Evolutionary conservation across 768 basidiomycete species (phyloP), one percentile per base, ranked within the genome.

Genomic region (Lactarius akahatsu): DNA sequence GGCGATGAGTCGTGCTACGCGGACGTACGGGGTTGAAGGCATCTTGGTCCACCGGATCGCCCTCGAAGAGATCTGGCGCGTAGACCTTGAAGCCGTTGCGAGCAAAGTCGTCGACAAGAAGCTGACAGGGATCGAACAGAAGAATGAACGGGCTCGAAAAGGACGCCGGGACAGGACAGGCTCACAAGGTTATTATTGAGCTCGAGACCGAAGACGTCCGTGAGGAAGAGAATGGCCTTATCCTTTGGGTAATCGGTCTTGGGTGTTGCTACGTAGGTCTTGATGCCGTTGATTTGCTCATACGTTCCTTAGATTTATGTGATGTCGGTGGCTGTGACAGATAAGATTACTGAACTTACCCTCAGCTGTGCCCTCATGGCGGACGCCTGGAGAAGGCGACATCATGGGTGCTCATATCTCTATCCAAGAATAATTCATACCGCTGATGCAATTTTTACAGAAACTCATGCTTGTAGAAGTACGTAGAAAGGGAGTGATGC

Each of bases 381-480:
- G 74, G 57, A 77, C 75, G 50, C 76, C 78, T 77, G 43, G 10
- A 32, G 54, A 36, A 7, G 30, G 30, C 16, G 38, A 65, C 13
- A 38, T 61, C 23, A 41, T 3, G 10, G 16, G 36, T 32, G 18
- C 7, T n/a, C 40, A 10, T 20, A 23, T 60, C 32, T 26, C 15
- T 23, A 18, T 13, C 13, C 9, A 34, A 28, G 1, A 57, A 30
- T 32, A 23, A 40, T n/a, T 62, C 76, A 47, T 61, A 84, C 87
- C 86, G 73, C 78, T 78, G 62, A 86, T 66, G 64, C 87, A 89
- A 70, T 88, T 73, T 65, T 79, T 76, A 76, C 86, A 85, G 65
- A 85, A 76, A 74, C 81, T 81, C 85, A 85, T 85, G 57, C 2
- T 20, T 57, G 40, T 30, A 26, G 30, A 34, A 28, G 36, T 3